Evolutionary conservation across 306 rosid species (phyloP).

Genomic region (Citrullus colocynthis): DNA sequence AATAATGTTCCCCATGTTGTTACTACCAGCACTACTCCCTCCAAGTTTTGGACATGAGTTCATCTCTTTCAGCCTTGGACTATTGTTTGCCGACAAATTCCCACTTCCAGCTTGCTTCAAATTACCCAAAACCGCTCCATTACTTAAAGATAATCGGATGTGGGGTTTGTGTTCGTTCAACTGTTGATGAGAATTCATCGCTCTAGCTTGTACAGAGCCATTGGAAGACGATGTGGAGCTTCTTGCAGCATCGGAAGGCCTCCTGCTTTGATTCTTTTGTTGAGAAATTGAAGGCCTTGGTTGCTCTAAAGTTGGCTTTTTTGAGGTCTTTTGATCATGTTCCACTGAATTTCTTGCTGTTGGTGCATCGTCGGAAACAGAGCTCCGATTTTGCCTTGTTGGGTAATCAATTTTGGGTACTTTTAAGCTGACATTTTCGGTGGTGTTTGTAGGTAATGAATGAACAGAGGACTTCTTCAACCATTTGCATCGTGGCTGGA

Average conservation of each 20-base stretch:
- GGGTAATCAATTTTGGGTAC: not conserved
- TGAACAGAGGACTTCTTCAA: slow-evolving; percentile 58
- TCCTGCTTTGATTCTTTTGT: slow-evolving; percentile 20
- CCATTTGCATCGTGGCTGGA: slow-evolving; percentile 32
- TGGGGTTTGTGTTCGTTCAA: not conserved
- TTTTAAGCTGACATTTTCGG: slow-evolving; percentile 7
- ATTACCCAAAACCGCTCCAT: slow-evolving; percentile 25
- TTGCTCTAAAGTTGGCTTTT: slow-evolving; percentile 14
- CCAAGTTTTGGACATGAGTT: slow-evolving; percentile 11
- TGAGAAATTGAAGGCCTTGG: slow-evolving; percentile 15
- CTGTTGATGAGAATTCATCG: not conserved
- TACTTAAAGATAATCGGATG: slow-evolving; percentile 19
- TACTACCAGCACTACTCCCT: not conserved
- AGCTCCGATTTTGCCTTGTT: not conserved
- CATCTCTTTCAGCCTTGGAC: slow-evolving; percentile 22
- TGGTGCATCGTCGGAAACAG: not conserved
- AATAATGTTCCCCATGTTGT: slow-evolving; percentile 65
- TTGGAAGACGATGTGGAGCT: slow-evolving; percentile 49
- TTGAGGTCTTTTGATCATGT: slow-evolving; percentile 18
- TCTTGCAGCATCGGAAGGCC: slow-evolving; percentile 51
- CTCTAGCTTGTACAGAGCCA: not conserved
- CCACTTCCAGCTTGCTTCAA: slow-evolving; percentile 31
- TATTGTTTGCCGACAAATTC: slow-evolving; percentile 27
- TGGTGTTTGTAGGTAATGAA: slow-evolving; percentile 43
- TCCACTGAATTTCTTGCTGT: not conserved